Base-by-base conservation (phyloP, 306 rosid species). In the Arachis hypogaea region DNA sequence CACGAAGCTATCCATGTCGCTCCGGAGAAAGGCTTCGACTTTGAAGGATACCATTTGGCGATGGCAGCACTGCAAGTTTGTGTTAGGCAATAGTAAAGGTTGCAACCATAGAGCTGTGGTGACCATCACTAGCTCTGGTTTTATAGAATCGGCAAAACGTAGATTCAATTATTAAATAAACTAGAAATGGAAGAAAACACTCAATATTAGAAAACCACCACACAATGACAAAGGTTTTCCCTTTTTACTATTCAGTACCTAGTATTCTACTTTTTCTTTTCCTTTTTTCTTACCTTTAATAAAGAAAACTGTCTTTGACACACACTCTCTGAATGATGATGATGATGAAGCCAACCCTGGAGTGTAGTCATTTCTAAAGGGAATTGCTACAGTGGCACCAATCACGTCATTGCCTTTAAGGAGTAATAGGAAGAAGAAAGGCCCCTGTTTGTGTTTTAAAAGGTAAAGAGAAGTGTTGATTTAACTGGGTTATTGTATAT, bases 1-100 rank as follows among this genome's bases (percentile, higher is more conserved):
- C 0, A 87, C 80, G 49, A 84, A 85, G 43, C 85, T 81, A 67
- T 89, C 90, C 80, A 82, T 54, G 49, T 89, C 93, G 18, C 86
- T 84, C 22, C 93, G 84, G 22, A 77, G 82, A 49, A 89, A 92
- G 11, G 88, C 92, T 68, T 57, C 85, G 30, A 85, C 81, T 14
- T 0, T n/a, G 3, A 63, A 51, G 10, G 5, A 2, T 44, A 72
- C 72, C 14, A 75, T 69, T 5, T 16, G 1, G 18, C 49, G 2
- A 1, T 64, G 41, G 22, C 64, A 63, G 33, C 59, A 57, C 2
- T 11, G 71, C 12, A 11, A 12, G 54, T 52, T 73, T 5, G 63
- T 22, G 1, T 68, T 73, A 6, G 71, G 47, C 1, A 73, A 70
- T 18, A 46, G 76, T 6, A 74, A 59, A 38, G 86, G 81, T 72